phyloP scores from a whole-genome alignment of 1,139 yeast species.

The Suhomyces yuchorum region DNA sequence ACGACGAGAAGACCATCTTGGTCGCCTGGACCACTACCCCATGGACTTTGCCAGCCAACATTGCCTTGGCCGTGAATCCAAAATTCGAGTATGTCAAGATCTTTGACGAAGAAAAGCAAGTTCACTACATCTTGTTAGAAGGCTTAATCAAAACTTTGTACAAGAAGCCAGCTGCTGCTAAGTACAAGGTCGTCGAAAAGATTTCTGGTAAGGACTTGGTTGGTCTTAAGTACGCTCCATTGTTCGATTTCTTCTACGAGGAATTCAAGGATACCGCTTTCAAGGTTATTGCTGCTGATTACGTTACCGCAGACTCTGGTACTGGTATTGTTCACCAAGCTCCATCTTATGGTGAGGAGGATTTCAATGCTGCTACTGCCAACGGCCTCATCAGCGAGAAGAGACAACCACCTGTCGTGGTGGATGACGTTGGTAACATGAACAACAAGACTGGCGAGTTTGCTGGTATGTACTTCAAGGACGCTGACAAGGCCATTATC shows the following conservation, averaged over 20 bases:
- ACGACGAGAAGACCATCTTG: slow-evolving; percentile 76
- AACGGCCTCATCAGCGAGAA: slow-evolving; percentile 75
- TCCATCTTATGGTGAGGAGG: slow-evolving; percentile 99
- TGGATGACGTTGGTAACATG: slow-evolving; percentile 89
- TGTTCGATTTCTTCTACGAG: slow-evolving; percentile 78
- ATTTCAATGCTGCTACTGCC: slow-evolving; percentile 78
- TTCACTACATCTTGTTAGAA: slow-evolving; percentile 81
- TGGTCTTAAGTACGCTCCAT: slow-evolving; percentile 79
- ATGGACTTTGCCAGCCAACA: slow-evolving; percentile 96
- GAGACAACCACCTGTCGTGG: slow-evolving; percentile 84
- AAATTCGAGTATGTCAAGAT: slow-evolving; percentile 89
- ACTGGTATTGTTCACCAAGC: slow-evolving; percentile 99
- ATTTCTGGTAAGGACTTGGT: slow-evolving; percentile 76
- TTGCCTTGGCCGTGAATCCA: slow-evolving; percentile 91
- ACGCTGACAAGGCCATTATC: slow-evolving; percentile 90
- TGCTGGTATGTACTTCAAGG: slow-evolving; percentile 87
- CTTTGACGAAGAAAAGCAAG: slow-evolving; percentile 81
- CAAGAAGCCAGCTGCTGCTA: slow-evolving; percentile 92
- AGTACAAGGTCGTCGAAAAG: slow-evolving; percentile 78
- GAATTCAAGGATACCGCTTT: slow-evolving; percentile 76
- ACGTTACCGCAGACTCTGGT: slow-evolving; percentile 94
- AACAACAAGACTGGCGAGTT: slow-evolving; percentile 72
- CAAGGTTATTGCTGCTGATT: slow-evolving; percentile 77
- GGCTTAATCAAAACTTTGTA: slow-evolving; percentile 76
- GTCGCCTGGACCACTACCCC: slow-evolving; percentile 99